Conservation (phyloP, 345 rosid genomes). For the Tarenaya hassleriana region DNA sequence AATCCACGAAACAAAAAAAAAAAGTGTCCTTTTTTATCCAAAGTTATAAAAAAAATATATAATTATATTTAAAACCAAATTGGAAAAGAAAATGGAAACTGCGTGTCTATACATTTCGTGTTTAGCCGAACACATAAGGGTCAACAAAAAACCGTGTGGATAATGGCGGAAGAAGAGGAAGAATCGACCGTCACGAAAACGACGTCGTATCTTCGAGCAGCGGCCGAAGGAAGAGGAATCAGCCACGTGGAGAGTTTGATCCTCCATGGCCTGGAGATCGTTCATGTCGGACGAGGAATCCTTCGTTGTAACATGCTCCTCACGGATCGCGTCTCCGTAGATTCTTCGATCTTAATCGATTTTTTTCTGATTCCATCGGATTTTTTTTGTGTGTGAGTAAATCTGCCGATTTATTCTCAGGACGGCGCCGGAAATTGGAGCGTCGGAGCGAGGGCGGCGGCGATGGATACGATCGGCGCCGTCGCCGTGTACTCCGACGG, state of each 20-base stretch:
- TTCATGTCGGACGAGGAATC: slow-evolving; percentile 28
- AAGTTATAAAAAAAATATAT: too few species aligned
- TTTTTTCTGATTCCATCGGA: background rate
- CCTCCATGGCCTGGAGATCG: slow-evolving; percentile 20
- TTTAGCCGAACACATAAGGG: background rate
- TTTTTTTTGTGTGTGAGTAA: background rate
- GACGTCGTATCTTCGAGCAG: slow-evolving; percentile 17
- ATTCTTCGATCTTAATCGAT: background rate
- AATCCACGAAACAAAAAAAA: too few species aligned
- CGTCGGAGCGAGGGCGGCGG: slow-evolving; percentile 45
- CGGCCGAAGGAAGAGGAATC: slow-evolving; percentile 9
- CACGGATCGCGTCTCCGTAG: slow-evolving; percentile 27
- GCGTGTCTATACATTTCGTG: too few species aligned
- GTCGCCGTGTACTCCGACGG: slow-evolving; percentile 30
- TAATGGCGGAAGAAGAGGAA: slow-evolving; percentile 1
- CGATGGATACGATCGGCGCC: slow-evolving; percentile 46
- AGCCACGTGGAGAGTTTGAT: slow-evolving; percentile 10
- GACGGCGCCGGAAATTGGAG: slow-evolving; percentile 41
- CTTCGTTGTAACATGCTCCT: slow-evolving; percentile 27
- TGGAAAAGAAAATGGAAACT: too few species aligned
- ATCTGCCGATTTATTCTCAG: slow-evolving; percentile 1
- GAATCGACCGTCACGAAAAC: slow-evolving; percentile 4
- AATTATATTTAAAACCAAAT: too few species aligned
- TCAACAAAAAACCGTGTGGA: background rate
- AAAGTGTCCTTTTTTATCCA: too few species aligned